A percentile compares a stretch with the other conserved stretches of the same genome.
These are phyloP conservation scores for Ceratobasidium sp. DNA, from an alignment of 1,284 basidiomycete genomes.

Conservation along the genomic window DNA sequence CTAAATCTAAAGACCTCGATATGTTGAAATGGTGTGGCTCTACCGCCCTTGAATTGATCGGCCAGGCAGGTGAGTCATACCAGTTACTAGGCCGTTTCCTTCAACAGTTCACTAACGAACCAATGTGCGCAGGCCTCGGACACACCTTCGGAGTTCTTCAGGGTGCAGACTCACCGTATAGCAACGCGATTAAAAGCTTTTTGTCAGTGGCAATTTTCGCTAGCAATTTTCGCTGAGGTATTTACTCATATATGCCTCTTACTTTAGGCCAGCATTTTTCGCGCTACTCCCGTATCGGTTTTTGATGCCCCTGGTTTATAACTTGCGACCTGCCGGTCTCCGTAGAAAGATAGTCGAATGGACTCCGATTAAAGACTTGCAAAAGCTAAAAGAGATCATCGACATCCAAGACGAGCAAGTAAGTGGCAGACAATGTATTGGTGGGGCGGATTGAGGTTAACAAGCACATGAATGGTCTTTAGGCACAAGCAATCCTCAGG, in stretches of 20 bases:
- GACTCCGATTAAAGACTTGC: not conserved
- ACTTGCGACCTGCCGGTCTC: not conserved
- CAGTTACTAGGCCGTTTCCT: not conserved
- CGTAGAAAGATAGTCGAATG: slow-evolving; percentile 25
- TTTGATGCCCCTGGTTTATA: slow-evolving; percentile 4
- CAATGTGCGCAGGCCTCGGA: slow-evolving; percentile 8
- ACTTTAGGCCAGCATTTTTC: slow-evolving; percentile 3
- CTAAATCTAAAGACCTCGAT: slow-evolving; percentile 11
- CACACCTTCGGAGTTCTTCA: slow-evolving; percentile 22
- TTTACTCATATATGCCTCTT: not conserved
- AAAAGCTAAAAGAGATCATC: slow-evolving; percentile 10
- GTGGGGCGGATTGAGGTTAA: not conserved
- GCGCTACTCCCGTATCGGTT: not conserved
- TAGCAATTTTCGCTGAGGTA: not conserved
- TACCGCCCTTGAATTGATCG: slow-evolving; percentile 28
- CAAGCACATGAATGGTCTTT: too few relatives aligned
- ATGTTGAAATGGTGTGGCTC: slow-evolving; percentile 25
- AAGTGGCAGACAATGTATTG: not conserved
- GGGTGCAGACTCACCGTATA: slow-evolving; percentile 19
- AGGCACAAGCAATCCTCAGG: slow-evolving; percentile 31
- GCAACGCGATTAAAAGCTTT: not conserved
- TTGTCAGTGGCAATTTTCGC: not conserved
- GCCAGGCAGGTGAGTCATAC: slow-evolving; percentile 27
- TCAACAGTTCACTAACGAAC: not conserved
- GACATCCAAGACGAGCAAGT: slow-evolving; percentile 35